A percentile compares a stretch with the other conserved stretches of the same genome.
Evolutionary conservation across 2,329 filamentous ascomycete species (phyloP).

Genomic region (Colletotrichum liriopes): DNA sequence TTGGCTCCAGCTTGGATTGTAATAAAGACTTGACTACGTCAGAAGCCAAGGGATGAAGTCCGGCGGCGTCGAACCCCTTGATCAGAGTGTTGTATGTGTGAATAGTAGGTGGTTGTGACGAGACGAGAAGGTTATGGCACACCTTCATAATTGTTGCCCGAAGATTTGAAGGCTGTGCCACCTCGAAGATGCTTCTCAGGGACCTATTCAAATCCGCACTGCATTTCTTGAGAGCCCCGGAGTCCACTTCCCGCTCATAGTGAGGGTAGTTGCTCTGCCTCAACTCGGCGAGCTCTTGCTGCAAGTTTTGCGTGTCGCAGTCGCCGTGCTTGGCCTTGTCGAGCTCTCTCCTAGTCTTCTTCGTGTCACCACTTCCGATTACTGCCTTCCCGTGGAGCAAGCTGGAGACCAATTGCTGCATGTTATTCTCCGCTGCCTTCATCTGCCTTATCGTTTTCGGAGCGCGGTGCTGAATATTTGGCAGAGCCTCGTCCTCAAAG

Average conservation of each 20-base stretch:
- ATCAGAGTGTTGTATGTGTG: slow-evolving; percentile 82
- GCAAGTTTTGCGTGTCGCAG: slow-evolving; percentile 2
- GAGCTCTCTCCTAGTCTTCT: slow-evolving; percentile 47
- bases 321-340: slow-evolving; percentile 42
- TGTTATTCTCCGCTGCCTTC: neutral
- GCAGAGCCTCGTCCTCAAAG: neutral
- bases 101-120: slow-evolving; percentile 73
- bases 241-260: slow-evolving; percentile 8
- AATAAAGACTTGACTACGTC: slow-evolving; percentile 68
- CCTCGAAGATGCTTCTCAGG: slow-evolving; percentile 26
- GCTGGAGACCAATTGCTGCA: neutral
- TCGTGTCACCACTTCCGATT: neutral
- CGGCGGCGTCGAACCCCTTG: slow-evolving; percentile 71
- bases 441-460: slow-evolving; percentile 10
- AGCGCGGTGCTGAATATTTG: neutral
- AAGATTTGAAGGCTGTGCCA: neutral
- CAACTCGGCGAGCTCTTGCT: slow-evolving; percentile 35
- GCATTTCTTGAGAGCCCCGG: neutral
- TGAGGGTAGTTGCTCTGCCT: slow-evolving; percentile 15
- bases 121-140: slow-evolving; percentile 78
- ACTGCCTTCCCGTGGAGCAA: slow-evolving; percentile 40
- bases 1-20: slow-evolving; percentile 61
- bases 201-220: slow-evolving; percentile 29
- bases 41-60: slow-evolving; percentile 66
- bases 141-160: slow-evolving; percentile 58